Percentiles rank a stretch among this genome's conserved stretches.
Evolutionary conservation across 2,329 filamentous ascomycete genomes (phyloP).

Genomic region (Aspergillus spinulosporus): DNA sequence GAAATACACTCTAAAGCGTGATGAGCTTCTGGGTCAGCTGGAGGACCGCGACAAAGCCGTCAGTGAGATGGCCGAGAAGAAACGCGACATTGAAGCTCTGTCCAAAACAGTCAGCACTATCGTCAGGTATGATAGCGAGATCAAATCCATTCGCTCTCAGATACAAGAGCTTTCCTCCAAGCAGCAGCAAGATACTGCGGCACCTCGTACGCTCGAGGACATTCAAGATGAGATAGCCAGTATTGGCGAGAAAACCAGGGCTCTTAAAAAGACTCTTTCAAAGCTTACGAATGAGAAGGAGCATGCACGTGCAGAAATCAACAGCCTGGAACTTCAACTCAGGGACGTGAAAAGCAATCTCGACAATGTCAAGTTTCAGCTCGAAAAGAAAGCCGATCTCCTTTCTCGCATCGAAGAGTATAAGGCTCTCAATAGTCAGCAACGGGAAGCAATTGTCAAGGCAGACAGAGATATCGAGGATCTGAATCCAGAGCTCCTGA

Average conservation of each 20-base stretch:
- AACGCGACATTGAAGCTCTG: slow-evolving; percentile 73
- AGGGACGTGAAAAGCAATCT: slow-evolving; percentile 74
- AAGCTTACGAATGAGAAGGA: slow-evolving; percentile 72
- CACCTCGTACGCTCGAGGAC: slow-evolving; percentile 72
- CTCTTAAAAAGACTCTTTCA: slow-evolving; percentile 62
- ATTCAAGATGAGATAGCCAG: slow-evolving; percentile 74
- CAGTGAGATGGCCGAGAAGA: slow-evolving; percentile 61
- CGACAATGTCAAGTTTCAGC: slow-evolving; percentile 66
- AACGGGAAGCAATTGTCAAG: slow-evolving; percentile 67
- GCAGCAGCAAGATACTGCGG: slow-evolving; percentile 63
- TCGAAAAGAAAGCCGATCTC: slow-evolving; percentile 78
- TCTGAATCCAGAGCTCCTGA: slow-evolving; percentile 73
- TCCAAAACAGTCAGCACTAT: slow-evolving; percentile 76
- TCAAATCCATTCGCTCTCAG: slow-evolving; percentile 68
- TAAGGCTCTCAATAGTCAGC: slow-evolving; percentile 65
- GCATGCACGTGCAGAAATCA: slow-evolving; percentile 66
- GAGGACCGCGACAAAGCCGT: slow-evolving; percentile 69
- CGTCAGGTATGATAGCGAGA: slow-evolving; percentile 68
- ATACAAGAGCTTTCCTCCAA: slow-evolving; percentile 74
- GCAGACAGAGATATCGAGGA: slow-evolving; percentile 71
- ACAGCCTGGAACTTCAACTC: slow-evolving; percentile 71
- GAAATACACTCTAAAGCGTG: slow-evolving; percentile 62
- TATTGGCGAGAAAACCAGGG: slow-evolving; percentile 66
- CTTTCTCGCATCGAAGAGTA: slow-evolving; percentile 71
- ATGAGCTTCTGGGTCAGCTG: slow-evolving; percentile 59